Percentiles rank a stretch among this genome's conserved stretches.
These are phyloP conservation scores for Phytophthora kernoviae DNA, from an alignment of 352 stramenopile species.

Conservation along the genomic window DNA sequence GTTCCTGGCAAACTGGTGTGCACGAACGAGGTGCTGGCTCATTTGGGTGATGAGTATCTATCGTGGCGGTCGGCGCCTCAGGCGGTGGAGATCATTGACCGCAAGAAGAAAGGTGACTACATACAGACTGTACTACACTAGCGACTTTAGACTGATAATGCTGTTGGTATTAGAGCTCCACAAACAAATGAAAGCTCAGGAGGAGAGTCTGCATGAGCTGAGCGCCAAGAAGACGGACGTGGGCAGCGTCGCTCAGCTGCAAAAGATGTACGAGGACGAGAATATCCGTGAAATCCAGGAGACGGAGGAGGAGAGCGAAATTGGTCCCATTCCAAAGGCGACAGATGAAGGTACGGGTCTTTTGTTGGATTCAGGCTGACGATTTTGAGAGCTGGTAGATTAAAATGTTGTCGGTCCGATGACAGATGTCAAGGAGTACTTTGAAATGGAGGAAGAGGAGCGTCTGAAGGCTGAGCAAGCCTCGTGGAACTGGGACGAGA, in stretches of 20 bases:
- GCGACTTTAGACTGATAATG: background rate
- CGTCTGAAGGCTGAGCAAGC: constrained; percentile 62
- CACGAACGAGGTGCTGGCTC: constrained; percentile 84
- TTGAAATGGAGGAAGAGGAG: constrained; percentile 87
- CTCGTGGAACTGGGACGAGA: constrained; percentile 82
- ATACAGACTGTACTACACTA: background rate
- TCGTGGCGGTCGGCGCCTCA: constrained; percentile 73
- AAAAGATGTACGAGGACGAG: constrained; percentile 86
- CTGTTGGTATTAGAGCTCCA: constrained; percentile 37
- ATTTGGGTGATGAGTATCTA: constrained; percentile 85
- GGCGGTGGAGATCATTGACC: constrained; percentile 66
- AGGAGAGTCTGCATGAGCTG: constrained; percentile 50
- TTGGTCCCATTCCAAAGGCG: constrained; percentile 36
- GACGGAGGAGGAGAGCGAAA: constrained; percentile 78
- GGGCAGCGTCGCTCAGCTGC: constrained; percentile 65
- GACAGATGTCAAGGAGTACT: constrained; percentile 78
- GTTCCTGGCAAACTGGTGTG: constrained; percentile 83
- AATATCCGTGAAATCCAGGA: constrained; percentile 89
- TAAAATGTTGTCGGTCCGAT: background rate
- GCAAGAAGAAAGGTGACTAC: constrained; percentile 78
- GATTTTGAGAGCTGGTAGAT: background rate
- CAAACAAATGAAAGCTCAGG: constrained; percentile 59
- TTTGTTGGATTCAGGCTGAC: background rate
- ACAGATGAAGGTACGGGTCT: constrained; percentile 63
- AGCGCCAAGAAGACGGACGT: constrained; percentile 71